These are phyloP conservation scores for Sporisorium exsertum DNA, from an alignment of 1,284 basidiomycete genomes.

Conservation along the genomic window DNA sequence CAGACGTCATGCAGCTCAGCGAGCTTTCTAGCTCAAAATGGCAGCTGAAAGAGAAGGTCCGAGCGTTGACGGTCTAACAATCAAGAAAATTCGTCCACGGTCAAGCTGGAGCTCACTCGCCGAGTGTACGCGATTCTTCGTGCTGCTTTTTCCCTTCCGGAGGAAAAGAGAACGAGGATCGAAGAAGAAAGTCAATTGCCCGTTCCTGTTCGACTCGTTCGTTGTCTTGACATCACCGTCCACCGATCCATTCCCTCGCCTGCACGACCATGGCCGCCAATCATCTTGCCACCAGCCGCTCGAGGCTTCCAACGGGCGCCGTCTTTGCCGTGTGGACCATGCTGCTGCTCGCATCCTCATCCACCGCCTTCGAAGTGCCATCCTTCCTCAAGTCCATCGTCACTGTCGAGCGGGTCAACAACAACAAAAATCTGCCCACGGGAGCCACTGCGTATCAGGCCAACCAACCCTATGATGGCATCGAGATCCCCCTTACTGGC, in stretches of 20 bases:
- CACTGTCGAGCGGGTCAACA: slow-evolving; percentile 2
- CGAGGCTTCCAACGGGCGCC: slow-evolving; percentile 23
- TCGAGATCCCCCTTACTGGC: slow-evolving; percentile 35
- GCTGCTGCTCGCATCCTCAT: slow-evolving; percentile 39
- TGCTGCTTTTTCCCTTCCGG: slow-evolving; percentile 29
- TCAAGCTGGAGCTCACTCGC: slow-evolving; percentile 15
- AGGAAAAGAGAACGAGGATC: neutral
- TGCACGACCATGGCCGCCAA: slow-evolving; percentile 16
- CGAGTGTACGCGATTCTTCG: slow-evolving; percentile 17
- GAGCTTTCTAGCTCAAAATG: neutral
- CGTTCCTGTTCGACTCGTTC: neutral
- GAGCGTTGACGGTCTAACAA: neutral
- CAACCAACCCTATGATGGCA: slow-evolving; percentile 43
- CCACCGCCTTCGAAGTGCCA: slow-evolving; percentile 43
- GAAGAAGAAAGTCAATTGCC: slow-evolving; percentile 5
- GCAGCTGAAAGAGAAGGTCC: slow-evolving; percentile 15
- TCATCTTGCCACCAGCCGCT: slow-evolving; percentile 1
- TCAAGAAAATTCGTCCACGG: neutral
- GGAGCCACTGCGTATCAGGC: slow-evolving; percentile 47
- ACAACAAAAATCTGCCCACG: slow-evolving; percentile 22
- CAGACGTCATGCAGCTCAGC: neutral
- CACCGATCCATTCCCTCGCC: neutral
- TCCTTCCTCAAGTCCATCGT: slow-evolving; percentile 21
- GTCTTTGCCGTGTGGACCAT: slow-evolving; percentile 46
- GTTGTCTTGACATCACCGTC: slow-evolving; percentile 6